A percentile compares a stretch with the other conserved stretches of the same genome.
Evolutionary conservation across 495 filamentous ascomycete species (phyloP).

Genomic region (Glonium stellatum): DNA sequence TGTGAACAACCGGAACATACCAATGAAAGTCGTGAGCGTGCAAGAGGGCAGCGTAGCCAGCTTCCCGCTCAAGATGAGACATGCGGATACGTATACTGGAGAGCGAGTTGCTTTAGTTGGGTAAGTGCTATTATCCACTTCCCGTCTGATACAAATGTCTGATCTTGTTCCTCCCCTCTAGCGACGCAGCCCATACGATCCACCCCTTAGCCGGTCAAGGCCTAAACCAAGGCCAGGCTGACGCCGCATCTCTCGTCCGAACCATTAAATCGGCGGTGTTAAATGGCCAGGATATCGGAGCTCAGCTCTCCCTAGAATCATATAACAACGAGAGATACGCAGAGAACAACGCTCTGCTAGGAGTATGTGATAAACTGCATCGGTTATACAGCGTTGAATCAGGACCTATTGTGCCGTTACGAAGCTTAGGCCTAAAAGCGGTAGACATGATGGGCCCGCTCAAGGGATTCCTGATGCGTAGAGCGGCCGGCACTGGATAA

Average conservation of each 20-base stretch:
- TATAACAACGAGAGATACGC: constrained; percentile 75
- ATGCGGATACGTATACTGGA: constrained; percentile 84
- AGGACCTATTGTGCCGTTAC: constrained; percentile 67
- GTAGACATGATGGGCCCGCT: constrained; percentile 70
- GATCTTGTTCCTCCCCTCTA: background rate
- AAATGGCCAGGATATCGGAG: constrained; percentile 73
- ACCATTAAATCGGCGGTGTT: constrained; percentile 69
- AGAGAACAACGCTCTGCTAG: constrained; percentile 77
- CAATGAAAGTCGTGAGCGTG: constrained; percentile 54
- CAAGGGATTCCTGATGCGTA: constrained; percentile 83
- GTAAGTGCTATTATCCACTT: background rate
- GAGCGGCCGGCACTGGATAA: constrained; percentile 58
- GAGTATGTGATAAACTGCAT: constrained; percentile 86
- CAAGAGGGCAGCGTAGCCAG: constrained; percentile 78
- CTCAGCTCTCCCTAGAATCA: constrained; percentile 60
- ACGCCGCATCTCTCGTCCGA: constrained; percentile 66
- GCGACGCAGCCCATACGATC: constrained; percentile 86
- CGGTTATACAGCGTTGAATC: constrained; percentile 76
- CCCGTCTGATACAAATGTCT: background rate
- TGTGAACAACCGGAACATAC: constrained; percentile 44
- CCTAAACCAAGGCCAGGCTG: constrained; percentile 85
- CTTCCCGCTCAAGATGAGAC: constrained; percentile 84
- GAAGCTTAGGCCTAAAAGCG: constrained; percentile 67
- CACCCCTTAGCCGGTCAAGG: constrained; percentile 94
- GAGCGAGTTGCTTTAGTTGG: constrained; percentile 83